phyloP scores from a whole-genome alignment of 768 basidiomycete genomes.

The Aureoboletus auriporus region DNA sequence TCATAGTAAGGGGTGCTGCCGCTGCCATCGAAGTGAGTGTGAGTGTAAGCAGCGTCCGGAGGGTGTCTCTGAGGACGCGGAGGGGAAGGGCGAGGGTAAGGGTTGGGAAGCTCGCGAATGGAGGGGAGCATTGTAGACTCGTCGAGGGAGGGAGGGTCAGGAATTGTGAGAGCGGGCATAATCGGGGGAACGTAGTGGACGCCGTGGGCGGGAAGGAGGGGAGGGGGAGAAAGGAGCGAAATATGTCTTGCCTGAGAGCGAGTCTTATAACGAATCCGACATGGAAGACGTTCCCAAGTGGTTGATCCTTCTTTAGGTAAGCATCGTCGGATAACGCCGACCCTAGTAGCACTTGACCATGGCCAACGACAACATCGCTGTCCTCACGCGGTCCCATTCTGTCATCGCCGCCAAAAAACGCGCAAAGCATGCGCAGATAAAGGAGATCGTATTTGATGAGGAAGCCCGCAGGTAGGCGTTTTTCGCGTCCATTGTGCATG shows the following conservation, averaged over 20 bases:
- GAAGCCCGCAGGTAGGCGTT: conserved; percentile 62
- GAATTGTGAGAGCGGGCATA: conserved; percentile 30
- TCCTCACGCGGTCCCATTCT: conserved; percentile 61
- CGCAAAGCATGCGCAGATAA: conserved; percentile 62
- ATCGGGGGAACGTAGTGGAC: not conserved
- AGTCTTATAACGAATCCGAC: conserved; percentile 28
- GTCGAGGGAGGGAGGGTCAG: conserved; percentile 6
- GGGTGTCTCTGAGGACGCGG: conserved; percentile 16
- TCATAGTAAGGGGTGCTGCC: conserved; percentile 11
- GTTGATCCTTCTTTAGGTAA: conserved; percentile 27
- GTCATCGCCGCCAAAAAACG: conserved; percentile 66
- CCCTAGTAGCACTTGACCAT: conserved; percentile 16
- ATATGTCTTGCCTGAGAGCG: conserved; percentile 33
- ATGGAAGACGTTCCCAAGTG: conserved; percentile 25
- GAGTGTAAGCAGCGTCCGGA: conserved; percentile 14
- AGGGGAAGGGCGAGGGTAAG: conserved; percentile 20
- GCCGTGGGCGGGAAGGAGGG: not conserved
- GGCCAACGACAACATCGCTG: conserved; percentile 42
- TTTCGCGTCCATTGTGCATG: conserved; percentile 14
- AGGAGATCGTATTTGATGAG: conserved; percentile 85
- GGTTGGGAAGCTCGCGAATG: conserved; percentile 9
- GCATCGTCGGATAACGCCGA: conserved; percentile 18
- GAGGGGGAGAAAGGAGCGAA: conserved; percentile 18
- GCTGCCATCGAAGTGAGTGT: conserved; percentile 25
- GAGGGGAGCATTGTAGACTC: not conserved